Evolutionary conservation across 495 filamentous ascomycete genomes (phyloP), one percentile per base, ranked within the genome.

Genomic region (Acidomyces sp.): DNA sequence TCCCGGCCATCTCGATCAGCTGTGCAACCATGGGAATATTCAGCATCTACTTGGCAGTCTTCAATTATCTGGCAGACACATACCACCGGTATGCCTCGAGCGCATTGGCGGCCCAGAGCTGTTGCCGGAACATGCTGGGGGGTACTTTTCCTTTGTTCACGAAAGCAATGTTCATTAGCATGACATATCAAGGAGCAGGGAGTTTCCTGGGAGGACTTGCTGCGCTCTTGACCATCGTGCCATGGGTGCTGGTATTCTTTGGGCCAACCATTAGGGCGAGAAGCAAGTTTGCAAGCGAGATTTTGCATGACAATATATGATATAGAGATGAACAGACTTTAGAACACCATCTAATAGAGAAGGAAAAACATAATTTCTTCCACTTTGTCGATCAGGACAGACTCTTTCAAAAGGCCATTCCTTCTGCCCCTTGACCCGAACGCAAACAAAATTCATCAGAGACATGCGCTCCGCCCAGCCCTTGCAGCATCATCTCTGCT

Each of bases 61-160:
- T 94, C 63, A 96, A 94, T 51, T 94, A 94, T 49, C 69, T 94
- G 11, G 85, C 86, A n/a, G 88, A 94, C 58, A 80, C 73, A 1
- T 96, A 93, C 57, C 79, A 85, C 54, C 66, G 71, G 0, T 93
- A 84, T 51, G 84, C 87, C 1, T 83, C 76, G 39, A 90, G 81
- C 6, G 87, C 87, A 2, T 65, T 95, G 32, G 88, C 88, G 1
- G 85, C 86, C 9, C 87, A 95, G 60, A 78, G 72, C 4, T 88
- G 84, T 51, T 78, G 74, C 48, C 71, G 88, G 2, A 96, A 96
- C 57, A 66, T 93, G 22, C 64, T 95, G 0, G 85, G 78, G 25
- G 88, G 85, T 3, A 61, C 77, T 2, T 93, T 95, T 43, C 87
- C 87, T 10, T 61, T 94, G 2, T 69, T 90, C 13, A 82, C 82